Evolutionary conservation across 1,284 basidiomycete species (phyloP), one percentile per base, ranked within the genome.

Genomic region (Sporisorium iseilematis-ciliati): DNA sequence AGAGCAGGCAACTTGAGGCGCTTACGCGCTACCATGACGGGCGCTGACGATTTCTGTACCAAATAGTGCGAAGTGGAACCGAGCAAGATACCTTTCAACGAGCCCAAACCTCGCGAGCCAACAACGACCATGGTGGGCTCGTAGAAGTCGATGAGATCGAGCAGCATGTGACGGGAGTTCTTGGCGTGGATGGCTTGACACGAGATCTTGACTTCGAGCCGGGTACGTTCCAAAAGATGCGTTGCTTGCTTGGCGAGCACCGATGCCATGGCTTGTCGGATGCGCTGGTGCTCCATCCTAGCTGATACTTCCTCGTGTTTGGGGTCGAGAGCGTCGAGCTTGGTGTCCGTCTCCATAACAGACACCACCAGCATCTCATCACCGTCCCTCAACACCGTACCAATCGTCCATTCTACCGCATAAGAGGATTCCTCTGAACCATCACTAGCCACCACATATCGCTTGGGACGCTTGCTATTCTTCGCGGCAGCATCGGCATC

Each of bases 1-100:
- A 84, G 49, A 1, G 77, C 71, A 0, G 83, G 83, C 12, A 84
- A 61, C 58, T 81, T 79, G 41, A 84, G 72, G 25, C 82, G 65
- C 53, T 80, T 82, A 23, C 82, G 69, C 4, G 79, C 82, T 8
- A 80, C 92, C 94, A 95, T 95, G 64, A 95, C 94, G 2, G 93
- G 95, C 0, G 93, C 93, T 4, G 91, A 92, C 59, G 91, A 93
- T 87, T 94, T 94, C 87, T 94, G 94, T 46, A 98, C 94, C 53
- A 98, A 90, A 85, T 99, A 99, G 86, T 98, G 94, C 4, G 93
- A 96, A 0, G 95, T 97, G 3, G 94, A 96, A n/a, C 95, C 95
- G 40, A 98, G 91, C 7, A 98, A 88, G 81, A 97, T 96, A 25
- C 95, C 95, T 84, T 96, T 96, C 61, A 98, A 86, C 79, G 94